Conservation (phyloP, 495 filamentous ascomycete species). For the Alectoria sarmentosa region DNA sequence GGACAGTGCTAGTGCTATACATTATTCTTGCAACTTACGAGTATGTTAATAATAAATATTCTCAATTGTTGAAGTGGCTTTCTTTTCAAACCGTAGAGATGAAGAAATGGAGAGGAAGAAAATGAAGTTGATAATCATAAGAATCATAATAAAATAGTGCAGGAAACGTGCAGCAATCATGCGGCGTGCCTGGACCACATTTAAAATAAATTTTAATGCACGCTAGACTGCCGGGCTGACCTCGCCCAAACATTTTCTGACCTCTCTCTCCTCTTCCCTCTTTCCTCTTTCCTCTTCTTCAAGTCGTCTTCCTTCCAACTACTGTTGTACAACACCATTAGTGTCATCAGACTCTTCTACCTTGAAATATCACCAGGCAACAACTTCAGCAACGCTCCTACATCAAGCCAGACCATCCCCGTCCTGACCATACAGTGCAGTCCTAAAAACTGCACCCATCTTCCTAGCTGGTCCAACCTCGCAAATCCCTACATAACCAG, state of each 20-base stretch:
- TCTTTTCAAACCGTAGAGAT: too few species aligned
- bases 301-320: slow-evolving; percentile 3
- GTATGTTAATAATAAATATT: too few species aligned
- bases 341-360: slow-evolving; percentile 7
- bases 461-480: background rate
- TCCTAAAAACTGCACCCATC: slow-evolving; percentile 4
- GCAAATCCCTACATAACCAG: slow-evolving; percentile 4
- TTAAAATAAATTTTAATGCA: too few species aligned
- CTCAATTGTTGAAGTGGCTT: too few species aligned
- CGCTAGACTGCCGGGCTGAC: too few species aligned
- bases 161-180: background rate
- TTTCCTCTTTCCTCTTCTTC: background rate
- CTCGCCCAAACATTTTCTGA: background rate
- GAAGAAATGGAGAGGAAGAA: too few species aligned
- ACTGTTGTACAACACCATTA: background rate
- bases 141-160: too few species aligned
- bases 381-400: background rate
- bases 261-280: background rate
- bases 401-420: background rate
- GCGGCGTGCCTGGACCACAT: background rate
- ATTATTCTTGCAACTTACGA: too few species aligned
- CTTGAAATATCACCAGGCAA: background rate
- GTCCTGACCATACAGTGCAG: background rate
- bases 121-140: too few species aligned
- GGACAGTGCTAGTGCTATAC: too few species aligned